phyloP scores from a whole-genome alignment of 192 early-diverging fungal genomes.

The Coemansia sp. region DNA sequence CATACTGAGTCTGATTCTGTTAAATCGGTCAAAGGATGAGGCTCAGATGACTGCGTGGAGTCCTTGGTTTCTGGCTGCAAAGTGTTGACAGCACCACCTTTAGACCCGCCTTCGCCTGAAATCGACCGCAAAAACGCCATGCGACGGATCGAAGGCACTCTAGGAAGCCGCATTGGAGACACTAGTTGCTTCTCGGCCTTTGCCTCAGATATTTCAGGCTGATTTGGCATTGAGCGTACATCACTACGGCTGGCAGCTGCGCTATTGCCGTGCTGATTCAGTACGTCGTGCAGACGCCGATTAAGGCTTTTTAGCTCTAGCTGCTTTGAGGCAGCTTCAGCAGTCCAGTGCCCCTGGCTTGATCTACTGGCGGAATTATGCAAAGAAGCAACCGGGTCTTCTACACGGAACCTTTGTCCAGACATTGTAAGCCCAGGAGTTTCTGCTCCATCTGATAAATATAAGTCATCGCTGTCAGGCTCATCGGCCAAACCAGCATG shows the following conservation, averaged over 20 bases:
- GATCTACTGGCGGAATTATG: not conserved
- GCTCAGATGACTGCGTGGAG: too few relatives aligned
- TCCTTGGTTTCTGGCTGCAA: too few relatives aligned
- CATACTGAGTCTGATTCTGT: not conserved
- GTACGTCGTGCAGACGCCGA: conserved; percentile 26
- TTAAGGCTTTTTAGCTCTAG: conserved; percentile 23
- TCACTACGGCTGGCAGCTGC: too few relatives aligned
- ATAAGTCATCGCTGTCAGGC: not conserved
- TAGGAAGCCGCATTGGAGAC: conserved; percentile 4
- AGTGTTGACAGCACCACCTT: not conserved
- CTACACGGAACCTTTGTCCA: not conserved
- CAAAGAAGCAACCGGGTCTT: not conserved
- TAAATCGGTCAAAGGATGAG: not conserved
- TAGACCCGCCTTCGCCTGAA: conserved; percentile 6
- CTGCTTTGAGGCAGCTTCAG: not conserved
- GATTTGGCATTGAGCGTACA: too few relatives aligned
- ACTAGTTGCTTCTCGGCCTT: not conserved
- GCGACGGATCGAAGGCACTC: conserved; percentile 28
- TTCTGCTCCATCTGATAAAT: conserved; percentile 11
- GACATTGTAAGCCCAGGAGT: conserved; percentile 16
- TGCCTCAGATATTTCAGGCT: too few relatives aligned
- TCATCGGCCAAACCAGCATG: not conserved
- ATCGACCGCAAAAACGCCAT: conserved; percentile 16
- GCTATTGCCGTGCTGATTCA: conserved; percentile 6
- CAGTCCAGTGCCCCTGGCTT: not conserved